These are phyloP conservation scores for Allium fistulosum DNA, from an alignment of 106 monocot genomes.

Conservation along the genomic window DNA sequence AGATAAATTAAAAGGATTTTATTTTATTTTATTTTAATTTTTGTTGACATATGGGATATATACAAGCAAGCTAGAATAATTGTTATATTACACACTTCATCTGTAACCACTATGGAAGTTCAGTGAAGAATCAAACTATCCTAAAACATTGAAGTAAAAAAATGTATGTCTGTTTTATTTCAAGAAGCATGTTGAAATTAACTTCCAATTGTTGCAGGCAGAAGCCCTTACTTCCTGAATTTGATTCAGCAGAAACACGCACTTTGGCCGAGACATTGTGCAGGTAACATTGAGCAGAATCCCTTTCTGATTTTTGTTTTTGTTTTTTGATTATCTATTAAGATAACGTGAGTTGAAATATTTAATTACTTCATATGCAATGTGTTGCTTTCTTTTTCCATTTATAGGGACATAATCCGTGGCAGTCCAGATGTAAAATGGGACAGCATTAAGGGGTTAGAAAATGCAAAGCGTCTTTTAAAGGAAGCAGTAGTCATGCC, in stretches of 20 bases:
- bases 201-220: constrained; percentile 22
- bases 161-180: too few relatives aligned
- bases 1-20: neutral
- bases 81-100: neutral
- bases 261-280: constrained; percentile 60
- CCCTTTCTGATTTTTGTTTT: neutral
- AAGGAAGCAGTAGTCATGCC: constrained; percentile 99
- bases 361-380: neutral
- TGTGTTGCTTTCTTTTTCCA: neutral
- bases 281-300: constrained; percentile 25
- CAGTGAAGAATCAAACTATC: neutral
- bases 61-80: too few relatives aligned
- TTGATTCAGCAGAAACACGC: constrained; percentile 64
- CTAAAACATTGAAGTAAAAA: too few relatives aligned
- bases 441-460: constrained; percentile 96
- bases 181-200: too few relatives aligned
- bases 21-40: neutral
- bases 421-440: constrained; percentile 96
- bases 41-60: too few relatives aligned
- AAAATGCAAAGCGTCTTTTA: constrained; percentile 88
- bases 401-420: constrained; percentile 75
- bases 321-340: neutral
- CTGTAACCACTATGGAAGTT: neutral
- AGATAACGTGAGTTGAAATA: neutral
- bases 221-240: constrained; percentile 54